These are phyloP conservation scores for Debaryomyces nepalensis DNA, from an alignment of 1,139 yeast genomes.

Conservation along the genomic window DNA sequence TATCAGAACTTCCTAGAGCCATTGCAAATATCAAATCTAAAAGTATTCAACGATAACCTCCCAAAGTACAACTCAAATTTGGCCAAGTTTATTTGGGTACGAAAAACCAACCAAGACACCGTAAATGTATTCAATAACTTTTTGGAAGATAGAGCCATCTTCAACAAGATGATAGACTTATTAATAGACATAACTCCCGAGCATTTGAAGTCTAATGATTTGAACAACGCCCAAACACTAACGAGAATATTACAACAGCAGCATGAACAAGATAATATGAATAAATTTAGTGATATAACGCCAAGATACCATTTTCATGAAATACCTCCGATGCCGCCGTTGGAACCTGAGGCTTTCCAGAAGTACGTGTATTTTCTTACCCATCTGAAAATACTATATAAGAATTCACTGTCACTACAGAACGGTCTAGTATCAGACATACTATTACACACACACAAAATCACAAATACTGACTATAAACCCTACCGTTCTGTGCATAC, in stretches of 20 bases:
- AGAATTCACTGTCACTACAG: slow-evolving; percentile 40
- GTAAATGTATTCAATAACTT: slow-evolving; percentile 29
- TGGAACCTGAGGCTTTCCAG: slow-evolving; percentile 37
- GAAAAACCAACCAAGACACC: slow-evolving; percentile 21
- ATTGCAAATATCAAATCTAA: slow-evolving; percentile 39
- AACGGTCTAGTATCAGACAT: slow-evolving; percentile 46
- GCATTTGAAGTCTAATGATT: slow-evolving; percentile 23
- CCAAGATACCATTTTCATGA: slow-evolving; percentile 36
- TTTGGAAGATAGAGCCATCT: slow-evolving; percentile 33
- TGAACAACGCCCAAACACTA: slow-evolving; percentile 15
- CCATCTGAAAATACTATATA: slow-evolving; percentile 38
- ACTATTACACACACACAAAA: slow-evolving; percentile 43
- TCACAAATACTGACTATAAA: slow-evolving; percentile 36
- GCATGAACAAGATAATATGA: slow-evolving; percentile 15
- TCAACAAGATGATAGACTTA: slow-evolving; percentile 38
- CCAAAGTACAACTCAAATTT: slow-evolving; percentile 27
- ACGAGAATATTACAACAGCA: slow-evolving; percentile 21
- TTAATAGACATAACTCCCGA: slow-evolving; percentile 41
- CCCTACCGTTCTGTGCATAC: slow-evolving; percentile 41
- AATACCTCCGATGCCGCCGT: slow-evolving; percentile 41
- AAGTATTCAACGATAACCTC: slow-evolving; percentile 30
- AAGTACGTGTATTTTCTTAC: slow-evolving; percentile 44
- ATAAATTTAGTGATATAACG: slow-evolving; percentile 17
- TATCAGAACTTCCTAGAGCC: slow-evolving; percentile 45
- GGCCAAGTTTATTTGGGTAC: slow-evolving; percentile 37